These are phyloP conservation scores for Rhynchosporium secalis DNA, from an alignment of 2,329 filamentous ascomycete species.

Conservation along the genomic window DNA sequence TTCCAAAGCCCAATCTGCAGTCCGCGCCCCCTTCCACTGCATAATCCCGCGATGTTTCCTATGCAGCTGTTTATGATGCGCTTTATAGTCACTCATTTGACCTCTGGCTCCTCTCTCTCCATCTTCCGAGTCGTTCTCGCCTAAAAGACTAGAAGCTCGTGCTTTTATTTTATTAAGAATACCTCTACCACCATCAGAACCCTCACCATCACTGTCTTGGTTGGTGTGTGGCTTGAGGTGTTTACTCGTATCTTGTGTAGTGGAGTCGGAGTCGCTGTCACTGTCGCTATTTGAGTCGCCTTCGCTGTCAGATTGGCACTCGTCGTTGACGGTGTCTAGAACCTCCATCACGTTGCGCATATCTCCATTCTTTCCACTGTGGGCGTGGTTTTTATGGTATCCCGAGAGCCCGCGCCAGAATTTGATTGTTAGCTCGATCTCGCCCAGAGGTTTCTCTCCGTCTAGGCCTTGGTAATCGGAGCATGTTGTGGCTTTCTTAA, in stretches of 20 bases:
- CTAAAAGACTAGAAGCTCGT: slow-evolving; percentile 35
- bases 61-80: slow-evolving; percentile 60
- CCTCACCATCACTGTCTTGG: slow-evolving; percentile 17
- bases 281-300: slow-evolving; percentile 11
- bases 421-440: slow-evolving; percentile 56
- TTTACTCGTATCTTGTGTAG: slow-evolving; percentile 4
- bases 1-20: slow-evolving; percentile 58
- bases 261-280: slow-evolving; percentile 9
- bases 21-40: slow-evolving; percentile 64
- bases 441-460: slow-evolving; percentile 55
- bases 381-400: slow-evolving; percentile 54
- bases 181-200: slow-evolving; percentile 16
- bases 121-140: slow-evolving; percentile 45
- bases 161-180: slow-evolving; percentile 27
- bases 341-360: slow-evolving; percentile 63
- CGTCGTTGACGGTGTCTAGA: slow-evolving; percentile 60
- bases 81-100: slow-evolving; percentile 60
- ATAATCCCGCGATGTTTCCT: slow-evolving; percentile 68
- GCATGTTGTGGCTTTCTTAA: slow-evolving; percentile 54
- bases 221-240: slow-evolving; percentile 30
- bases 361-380: slow-evolving; percentile 51
- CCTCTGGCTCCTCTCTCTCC: slow-evolving; percentile 49
- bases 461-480: slow-evolving; percentile 39
- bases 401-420: slow-evolving; percentile 56
- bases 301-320: slow-evolving; percentile 42